phyloP scores from a whole-genome alignment of 345 rosid genomes.

The Hypericum androsaemum region DNA sequence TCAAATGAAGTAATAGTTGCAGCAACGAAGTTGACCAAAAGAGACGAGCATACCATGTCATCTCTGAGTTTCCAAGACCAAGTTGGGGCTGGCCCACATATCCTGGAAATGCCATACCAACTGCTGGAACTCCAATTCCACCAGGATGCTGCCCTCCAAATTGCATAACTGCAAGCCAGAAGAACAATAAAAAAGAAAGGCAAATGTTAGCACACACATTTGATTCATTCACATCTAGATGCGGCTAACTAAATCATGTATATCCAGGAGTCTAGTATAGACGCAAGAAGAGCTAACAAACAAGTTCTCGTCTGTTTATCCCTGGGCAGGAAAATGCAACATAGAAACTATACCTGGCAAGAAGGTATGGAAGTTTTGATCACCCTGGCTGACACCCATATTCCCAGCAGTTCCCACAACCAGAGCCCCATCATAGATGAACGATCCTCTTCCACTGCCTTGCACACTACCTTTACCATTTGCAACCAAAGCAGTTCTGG shows the following conservation, averaged over 20 bases:
- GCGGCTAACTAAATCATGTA: too few species aligned
- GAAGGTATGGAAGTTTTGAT: conserved; percentile 73
- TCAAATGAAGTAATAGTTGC: too few species aligned
- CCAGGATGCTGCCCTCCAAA: conserved; percentile 6
- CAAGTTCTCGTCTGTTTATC: neutral
- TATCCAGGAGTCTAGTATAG: too few species aligned
- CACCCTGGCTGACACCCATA: conserved; percentile 55
- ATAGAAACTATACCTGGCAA: conserved; percentile 52
- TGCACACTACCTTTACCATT: conserved; percentile 59
- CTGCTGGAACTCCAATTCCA: conserved; percentile 2
- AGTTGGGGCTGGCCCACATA: conserved; percentile 8
- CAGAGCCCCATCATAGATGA: conserved; percentile 57
- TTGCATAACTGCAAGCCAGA: conserved; percentile 13
- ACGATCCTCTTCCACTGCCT: conserved; percentile 62
- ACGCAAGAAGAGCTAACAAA: neutral
- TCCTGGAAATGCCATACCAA: conserved; percentile 5
- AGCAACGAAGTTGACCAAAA: neutral
- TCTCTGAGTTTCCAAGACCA: conserved; percentile 10
- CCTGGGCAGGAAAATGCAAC: conserved; percentile 8
- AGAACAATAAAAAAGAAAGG: conserved; percentile 6
- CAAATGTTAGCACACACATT: neutral
- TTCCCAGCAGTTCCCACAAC: conserved; percentile 56
- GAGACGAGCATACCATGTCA: conserved; percentile 13
- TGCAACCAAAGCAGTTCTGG: conserved; percentile 43
- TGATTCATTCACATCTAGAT: neutral